These are phyloP conservation scores for Pseudogymnoascus sp. DNA, from an alignment of 2,329 filamentous ascomycete genomes.

Conservation along the genomic window DNA sequence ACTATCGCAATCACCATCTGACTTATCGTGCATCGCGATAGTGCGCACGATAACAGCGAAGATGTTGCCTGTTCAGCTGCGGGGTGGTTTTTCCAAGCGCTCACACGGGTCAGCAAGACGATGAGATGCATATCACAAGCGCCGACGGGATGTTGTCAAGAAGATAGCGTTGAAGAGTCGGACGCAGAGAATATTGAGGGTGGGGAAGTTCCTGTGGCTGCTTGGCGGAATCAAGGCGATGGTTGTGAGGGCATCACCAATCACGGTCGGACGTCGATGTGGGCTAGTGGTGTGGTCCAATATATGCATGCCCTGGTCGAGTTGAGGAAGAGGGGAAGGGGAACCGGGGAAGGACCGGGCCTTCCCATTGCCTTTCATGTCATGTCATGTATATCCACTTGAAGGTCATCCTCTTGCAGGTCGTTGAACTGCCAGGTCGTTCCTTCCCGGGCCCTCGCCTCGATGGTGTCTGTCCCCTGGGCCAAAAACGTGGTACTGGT, in stretches of 20 bases:
- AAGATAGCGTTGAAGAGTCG: not conserved
- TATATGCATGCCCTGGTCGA: not conserved
- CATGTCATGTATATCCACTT: not conserved
- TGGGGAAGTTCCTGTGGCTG: not conserved
- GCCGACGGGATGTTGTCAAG: not conserved
- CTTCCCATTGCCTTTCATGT: not conserved
- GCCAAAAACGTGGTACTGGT: not conserved
- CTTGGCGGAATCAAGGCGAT: not conserved
- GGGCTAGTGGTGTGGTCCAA: not conserved
- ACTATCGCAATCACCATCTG: not conserved
- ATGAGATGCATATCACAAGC: conserved; percentile 5
- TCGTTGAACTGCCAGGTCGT: not conserved
- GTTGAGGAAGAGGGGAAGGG: not conserved
- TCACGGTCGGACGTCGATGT: not conserved
- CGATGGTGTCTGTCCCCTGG: not conserved
- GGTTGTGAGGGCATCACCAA: not conserved
- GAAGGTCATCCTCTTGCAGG: not conserved
- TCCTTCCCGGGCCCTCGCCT: not conserved
- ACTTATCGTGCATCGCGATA: not conserved
- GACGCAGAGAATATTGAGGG: not conserved
- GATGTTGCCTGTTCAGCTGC: not conserved
- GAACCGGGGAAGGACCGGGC: not conserved
- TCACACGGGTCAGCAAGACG: not conserved
- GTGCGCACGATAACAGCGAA: not conserved
- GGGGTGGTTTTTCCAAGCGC: not conserved